A percentile compares a stretch with the other conserved stretches of the same genome.
Conservation (phyloP, 1,284 basidiomycete species). For the Earliella scabrosa region DNA sequence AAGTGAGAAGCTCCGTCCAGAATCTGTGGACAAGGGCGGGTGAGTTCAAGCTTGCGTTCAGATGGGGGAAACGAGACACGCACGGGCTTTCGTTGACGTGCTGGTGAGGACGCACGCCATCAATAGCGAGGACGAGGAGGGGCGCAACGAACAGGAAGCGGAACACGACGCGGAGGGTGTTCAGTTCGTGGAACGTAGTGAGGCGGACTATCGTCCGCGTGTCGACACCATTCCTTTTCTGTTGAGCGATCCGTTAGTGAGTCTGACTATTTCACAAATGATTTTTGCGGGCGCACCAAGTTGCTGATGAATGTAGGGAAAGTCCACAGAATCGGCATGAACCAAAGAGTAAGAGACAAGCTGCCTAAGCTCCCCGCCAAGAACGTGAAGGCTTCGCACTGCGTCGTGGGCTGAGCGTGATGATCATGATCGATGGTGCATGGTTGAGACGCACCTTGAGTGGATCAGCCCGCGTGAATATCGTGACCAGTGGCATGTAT, state of each 20-base stretch:
- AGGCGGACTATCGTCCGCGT: slow-evolving; percentile 64
- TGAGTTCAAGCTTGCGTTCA: no score
- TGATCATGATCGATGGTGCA: neutral
- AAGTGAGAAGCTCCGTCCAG: slow-evolving; percentile 61
- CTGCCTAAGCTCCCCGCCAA: slow-evolving; percentile 71
- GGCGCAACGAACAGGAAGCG: slow-evolving; percentile 71
- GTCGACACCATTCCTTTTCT: slow-evolving; percentile 66
- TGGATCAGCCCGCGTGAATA: slow-evolving; percentile 59
- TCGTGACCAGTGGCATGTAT: slow-evolving; percentile 71
- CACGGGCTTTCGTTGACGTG: slow-evolving; percentile 67
- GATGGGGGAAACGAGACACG: no score
- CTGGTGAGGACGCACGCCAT: slow-evolving; percentile 63
- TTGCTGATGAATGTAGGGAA: slow-evolving; percentile 68
- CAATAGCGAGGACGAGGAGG: slow-evolving; percentile 64
- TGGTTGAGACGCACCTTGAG: slow-evolving; percentile 49
- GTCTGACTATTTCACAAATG: slow-evolving; percentile 1
- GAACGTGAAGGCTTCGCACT: slow-evolving; percentile 74
- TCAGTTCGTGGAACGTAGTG: slow-evolving; percentile 78
- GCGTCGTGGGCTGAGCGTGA: neutral
- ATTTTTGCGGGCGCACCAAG: slow-evolving; percentile 48
- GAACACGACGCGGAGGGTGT: slow-evolving; percentile 70
- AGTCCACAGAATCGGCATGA: slow-evolving; percentile 68
- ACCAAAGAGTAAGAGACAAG: slow-evolving; percentile 68
- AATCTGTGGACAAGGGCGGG: slow-evolving; percentile 24
- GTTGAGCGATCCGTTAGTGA: neutral